Base-by-base conservation (phyloP, 768 basidiomycete species). In the Coprinopsis marcescibilis region DNA sequence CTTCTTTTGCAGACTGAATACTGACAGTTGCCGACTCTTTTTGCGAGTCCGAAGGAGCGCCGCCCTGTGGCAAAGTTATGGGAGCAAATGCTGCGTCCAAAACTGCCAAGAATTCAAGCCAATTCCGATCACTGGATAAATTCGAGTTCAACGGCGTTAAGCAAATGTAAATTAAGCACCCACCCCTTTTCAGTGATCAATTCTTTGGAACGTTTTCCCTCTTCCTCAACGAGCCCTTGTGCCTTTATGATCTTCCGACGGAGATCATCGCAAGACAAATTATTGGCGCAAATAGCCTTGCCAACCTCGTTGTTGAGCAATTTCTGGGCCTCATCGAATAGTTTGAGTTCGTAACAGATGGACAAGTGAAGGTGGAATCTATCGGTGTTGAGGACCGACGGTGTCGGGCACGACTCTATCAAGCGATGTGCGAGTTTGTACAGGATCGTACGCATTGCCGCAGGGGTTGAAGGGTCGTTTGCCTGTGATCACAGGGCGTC, bases 101-200 rank as follows among this genome's bases (percentile, higher is more conserved):
- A 17, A 90, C 64, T 4, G 87, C 76, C 34, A 88, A 61, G 59
- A 91, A 89, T 56, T 89, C 88, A 4, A 88, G 69, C 89, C 90
- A 92, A 56, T 91, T 91, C 29, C 87, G 83, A 56, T 91, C 85
- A 29, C 89, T 81, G 35, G 46, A 12, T 29, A 56, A 27, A 14
- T 29, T 33, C 35, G 33, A 45, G 45, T 51, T 12, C 52, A 43
- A 43, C 46, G 50, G 36, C 23, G 21, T 17, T 27, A 17, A 39
- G 21, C 19, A 29, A 29, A 19, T 43, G 5, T 26, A n/a, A n/a
- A n/a, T n/a, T n/a, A n/a, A n/a, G n/a, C n/a, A n/a, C 78, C 52
- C 39, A 85, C 85, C 75, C 76, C 55, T 75, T 73, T 45, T 85
- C 77, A 33, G 62, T 49, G 40, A 88, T 85, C 43, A 73, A 71